A percentile compares a stretch with the other conserved stretches of the same genome.
Conservation (phyloP, 192 early-diverging fungal species). For the Coemansia pectinata region DNA sequence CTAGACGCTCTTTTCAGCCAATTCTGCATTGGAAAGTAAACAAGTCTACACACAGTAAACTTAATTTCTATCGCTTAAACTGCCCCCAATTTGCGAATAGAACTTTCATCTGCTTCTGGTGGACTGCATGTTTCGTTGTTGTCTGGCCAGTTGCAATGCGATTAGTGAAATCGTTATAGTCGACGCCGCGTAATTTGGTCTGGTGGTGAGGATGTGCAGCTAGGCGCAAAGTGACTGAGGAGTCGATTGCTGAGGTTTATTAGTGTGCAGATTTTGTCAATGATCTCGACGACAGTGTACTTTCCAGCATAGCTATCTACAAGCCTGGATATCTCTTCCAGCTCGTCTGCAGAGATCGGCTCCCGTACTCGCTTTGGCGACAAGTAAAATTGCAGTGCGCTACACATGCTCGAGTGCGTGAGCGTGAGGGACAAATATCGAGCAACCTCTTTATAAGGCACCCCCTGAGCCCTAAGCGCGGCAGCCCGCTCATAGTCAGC, state of each 20-base stretch:
- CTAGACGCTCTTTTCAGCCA: conserved; percentile 72
- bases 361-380: background rate
- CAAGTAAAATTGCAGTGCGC: background rate
- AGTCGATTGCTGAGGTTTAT: background rate
- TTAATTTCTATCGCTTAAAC: no score
- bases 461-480: background rate
- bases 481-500: background rate
- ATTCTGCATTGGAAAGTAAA: conserved; percentile 79
- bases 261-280: background rate
- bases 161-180: background rate
- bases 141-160: background rate
- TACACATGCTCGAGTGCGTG: background rate
- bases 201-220: background rate
- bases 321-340: background rate
- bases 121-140: no score
- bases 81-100: no score
- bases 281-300: background rate
- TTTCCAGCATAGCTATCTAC: background rate
- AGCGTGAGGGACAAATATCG: background rate
- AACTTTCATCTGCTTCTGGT: no score
- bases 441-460: background rate
- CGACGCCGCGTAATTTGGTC: background rate
- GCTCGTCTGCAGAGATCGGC: background rate
- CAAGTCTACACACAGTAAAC: no score
- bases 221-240: background rate